These are phyloP conservation scores for Paracamarosporium sp. DNA, from an alignment of 2,329 filamentous ascomycete genomes.

Conservation along the genomic window DNA sequence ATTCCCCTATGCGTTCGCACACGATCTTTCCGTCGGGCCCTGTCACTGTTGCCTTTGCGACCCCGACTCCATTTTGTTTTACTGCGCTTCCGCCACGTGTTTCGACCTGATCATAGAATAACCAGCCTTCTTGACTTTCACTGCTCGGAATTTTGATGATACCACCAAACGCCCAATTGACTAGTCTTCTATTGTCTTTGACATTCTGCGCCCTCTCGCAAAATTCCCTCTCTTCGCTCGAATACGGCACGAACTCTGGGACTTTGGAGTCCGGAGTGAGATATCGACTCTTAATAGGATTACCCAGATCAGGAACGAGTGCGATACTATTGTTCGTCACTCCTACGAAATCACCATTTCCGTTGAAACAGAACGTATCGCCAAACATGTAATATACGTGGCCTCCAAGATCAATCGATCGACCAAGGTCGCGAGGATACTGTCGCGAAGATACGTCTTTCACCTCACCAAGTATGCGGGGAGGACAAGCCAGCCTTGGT, in stretches of 20 bases:
- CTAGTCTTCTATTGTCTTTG: slow-evolving; percentile 15
- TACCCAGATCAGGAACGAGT: slow-evolving; percentile 4
- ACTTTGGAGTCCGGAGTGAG: slow-evolving; percentile 7
- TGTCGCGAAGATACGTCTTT: slow-evolving; percentile 11
- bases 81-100: slow-evolving; percentile 11
- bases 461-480: slow-evolving; percentile 13
- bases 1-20: slow-evolving; percentile 11
- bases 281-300: slow-evolving; percentile 15
- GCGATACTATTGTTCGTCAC: slow-evolving; percentile 22
- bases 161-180: slow-evolving; percentile 20
- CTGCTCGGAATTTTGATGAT: slow-evolving; percentile 12
- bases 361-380: slow-evolving; percentile 21
- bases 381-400: slow-evolving; percentile 20
- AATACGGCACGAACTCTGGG: slow-evolving; percentile 14
- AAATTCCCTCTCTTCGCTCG: slow-evolving; percentile 7
- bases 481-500: slow-evolving; percentile 5
- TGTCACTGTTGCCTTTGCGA: slow-evolving; percentile 12
- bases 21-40: background rate
- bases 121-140: slow-evolving; percentile 13
- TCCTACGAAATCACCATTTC: slow-evolving; percentile 8
- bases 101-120: slow-evolving; percentile 18
- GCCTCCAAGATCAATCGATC: slow-evolving; percentile 13
- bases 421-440: slow-evolving; percentile 16
- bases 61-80: slow-evolving; percentile 12
- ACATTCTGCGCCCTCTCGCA: slow-evolving; percentile 8